These are phyloP conservation scores for Aspergillus ochraceoroseus DNA, from an alignment of 2,329 filamentous ascomycete genomes.

Conservation along the genomic window DNA sequence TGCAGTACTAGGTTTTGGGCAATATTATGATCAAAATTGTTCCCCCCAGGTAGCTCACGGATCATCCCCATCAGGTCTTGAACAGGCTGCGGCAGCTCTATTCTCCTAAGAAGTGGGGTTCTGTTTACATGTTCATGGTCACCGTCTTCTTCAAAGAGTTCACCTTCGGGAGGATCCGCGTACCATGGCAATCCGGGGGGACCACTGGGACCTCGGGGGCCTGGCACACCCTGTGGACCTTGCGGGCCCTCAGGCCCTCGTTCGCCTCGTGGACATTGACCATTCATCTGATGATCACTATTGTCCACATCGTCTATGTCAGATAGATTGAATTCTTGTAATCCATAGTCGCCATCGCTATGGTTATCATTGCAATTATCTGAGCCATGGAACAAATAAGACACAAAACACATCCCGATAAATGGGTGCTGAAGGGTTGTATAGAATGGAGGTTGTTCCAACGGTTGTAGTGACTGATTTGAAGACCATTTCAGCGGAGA, in stretches of 20 bases:
- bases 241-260: neutral
- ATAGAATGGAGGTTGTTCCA: constrained; percentile 20
- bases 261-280: no score
- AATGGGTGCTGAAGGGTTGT: constrained; percentile 20
- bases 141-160: constrained; percentile 12
- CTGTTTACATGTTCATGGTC: neutral
- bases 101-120: no score
- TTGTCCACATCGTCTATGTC: no score
- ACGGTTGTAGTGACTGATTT: neutral
- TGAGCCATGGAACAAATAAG: constrained; percentile 3
- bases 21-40: no score
- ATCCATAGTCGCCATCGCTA: no score
- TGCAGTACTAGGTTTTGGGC: no score
- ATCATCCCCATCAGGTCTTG: no score
- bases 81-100: no score
- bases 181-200: neutral
- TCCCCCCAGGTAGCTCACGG: no score
- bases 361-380: no score
- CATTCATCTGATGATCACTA: no score
- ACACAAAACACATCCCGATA: constrained; percentile 22
- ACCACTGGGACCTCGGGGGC: neutral
- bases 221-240: neutral
- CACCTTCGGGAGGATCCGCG: neutral
- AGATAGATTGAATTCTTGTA: no score
- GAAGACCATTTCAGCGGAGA: neutral